Base-by-base conservation (phyloP, 306 rosid genomes). In the Herpetospermum pedunculosum region DNA sequence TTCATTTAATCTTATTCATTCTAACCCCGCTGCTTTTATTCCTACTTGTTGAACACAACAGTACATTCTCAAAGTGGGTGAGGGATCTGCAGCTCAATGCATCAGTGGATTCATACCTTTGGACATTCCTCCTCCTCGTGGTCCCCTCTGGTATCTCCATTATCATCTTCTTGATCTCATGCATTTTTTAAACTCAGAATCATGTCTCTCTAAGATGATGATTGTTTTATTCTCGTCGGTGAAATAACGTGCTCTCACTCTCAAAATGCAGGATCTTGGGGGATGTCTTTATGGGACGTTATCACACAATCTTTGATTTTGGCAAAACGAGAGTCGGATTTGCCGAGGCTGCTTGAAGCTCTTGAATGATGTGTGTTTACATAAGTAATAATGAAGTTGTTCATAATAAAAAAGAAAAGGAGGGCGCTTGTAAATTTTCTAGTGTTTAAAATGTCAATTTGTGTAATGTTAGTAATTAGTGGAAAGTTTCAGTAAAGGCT, bases 191-290 rank as follows among this genome's bases (percentile, higher is more conserved):
- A 40, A 23, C 62, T 73, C 44, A 73, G 74, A 73, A 64, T 72
- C 60, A 44, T 32, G 75, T 38, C 52, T 44, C 65, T 13, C 55
- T 73, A 14, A 18, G 47, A 16, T 2, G 25, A 34, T 14, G 32
- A 74, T 68, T 53, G 65, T 38, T 80, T 79, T 83, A 72, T 79
- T 38, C 30, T 40, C 30, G 2, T 18, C 12, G 47, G 28, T 21
- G 4, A 35, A 64, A 18, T 11, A 34, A 73, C 77, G 13, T 40
- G 44, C 47, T 69, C 35, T 64, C 60, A 8, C n/a, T n/a, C n/a
- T n/a, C n/a, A n/a, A n/a, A n/a, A 80, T 84, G 84, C 83, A 91
- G 99, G 97, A 94, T 94, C 81, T 80, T 94, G 72, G 98, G 98
- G 71, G 98, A 93, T 54, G 6, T 91, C 77, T 93, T 93, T 88